Evolutionary conservation across 1,284 basidiomycete species (phyloP).

Genomic region (Sphaerobolus stellatus): DNA sequence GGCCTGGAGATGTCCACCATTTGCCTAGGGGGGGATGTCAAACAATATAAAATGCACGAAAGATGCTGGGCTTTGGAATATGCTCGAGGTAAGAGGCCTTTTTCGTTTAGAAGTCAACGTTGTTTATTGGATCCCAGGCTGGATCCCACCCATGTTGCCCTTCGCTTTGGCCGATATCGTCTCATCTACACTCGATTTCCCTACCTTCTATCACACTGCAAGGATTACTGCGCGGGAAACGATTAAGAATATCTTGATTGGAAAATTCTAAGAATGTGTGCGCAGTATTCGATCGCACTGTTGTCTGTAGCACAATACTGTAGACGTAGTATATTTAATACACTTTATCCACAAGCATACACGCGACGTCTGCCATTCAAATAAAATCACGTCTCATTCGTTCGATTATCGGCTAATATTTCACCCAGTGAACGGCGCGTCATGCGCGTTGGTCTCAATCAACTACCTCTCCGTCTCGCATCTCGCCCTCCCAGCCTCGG

Average conservation of each 20-base stretch:
- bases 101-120: neutral
- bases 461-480: no score
- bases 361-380: no score
- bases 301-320: no score
- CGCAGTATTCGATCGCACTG: no score
- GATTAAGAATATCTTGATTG: slow-evolving; percentile 75
- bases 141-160: slow-evolving; percentile 90
- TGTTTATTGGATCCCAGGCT: slow-evolving; percentile 50
- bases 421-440: no score
- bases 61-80: slow-evolving; percentile 96
- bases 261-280: slow-evolving; percentile 90
- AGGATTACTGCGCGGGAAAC: slow-evolving; percentile 84
- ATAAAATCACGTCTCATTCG: no score
- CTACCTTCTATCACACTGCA: slow-evolving; percentile 78
- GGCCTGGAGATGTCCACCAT: slow-evolving; percentile 81
- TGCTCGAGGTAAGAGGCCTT: slow-evolving; percentile 67
- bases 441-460: no score
- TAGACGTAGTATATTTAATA: no score
- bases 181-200: slow-evolving; percentile 86
- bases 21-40: slow-evolving; percentile 77
- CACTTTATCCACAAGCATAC: no score
- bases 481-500: no score
- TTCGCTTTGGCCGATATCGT: slow-evolving; percentile 89
- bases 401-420: no score
- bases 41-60: slow-evolving; percentile 98